A percentile compares a stretch with the other conserved stretches of the same genome.
These are phyloP conservation scores for Ganoderma resinaceum DNA, from an alignment of 1,284 basidiomycete species.

Conservation along the genomic window DNA sequence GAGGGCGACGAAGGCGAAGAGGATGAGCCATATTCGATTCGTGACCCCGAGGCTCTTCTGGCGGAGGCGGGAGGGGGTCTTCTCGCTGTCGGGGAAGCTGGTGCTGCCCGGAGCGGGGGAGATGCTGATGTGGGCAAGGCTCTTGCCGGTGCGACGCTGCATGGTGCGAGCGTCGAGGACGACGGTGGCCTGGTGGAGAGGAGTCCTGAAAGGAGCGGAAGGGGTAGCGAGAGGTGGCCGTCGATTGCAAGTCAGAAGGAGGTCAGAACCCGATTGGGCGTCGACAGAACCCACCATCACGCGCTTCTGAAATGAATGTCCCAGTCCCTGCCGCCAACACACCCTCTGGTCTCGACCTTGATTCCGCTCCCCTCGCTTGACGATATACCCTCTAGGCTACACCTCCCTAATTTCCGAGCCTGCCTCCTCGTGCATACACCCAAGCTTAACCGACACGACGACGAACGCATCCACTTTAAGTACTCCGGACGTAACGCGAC, in stretches of 20 bases:
- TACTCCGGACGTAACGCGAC: conserved; percentile 28
- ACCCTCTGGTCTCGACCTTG: background rate
- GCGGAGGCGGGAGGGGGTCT: conserved; percentile 54
- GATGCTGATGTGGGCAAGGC: conserved; percentile 60
- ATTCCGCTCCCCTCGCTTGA: conserved; percentile 1
- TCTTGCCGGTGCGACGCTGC: conserved; percentile 63
- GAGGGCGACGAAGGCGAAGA: conserved; percentile 64
- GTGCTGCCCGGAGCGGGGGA: conserved; percentile 50
- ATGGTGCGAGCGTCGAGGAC: conserved; percentile 42
- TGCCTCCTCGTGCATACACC: background rate
- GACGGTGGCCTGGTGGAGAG: conserved; percentile 17
- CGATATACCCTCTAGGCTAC: conserved; percentile 29
- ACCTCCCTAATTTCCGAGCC: conserved; percentile 22
- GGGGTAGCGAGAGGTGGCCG: conserved; percentile 15
- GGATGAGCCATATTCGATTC: conserved; percentile 76
- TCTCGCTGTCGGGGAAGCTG: conserved; percentile 53
- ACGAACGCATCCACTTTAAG: conserved; percentile 12
- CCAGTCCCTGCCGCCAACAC: background rate
- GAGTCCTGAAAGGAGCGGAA: conserved; percentile 15
- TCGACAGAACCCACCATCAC: background rate
- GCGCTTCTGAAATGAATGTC: background rate
- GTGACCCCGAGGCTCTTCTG: conserved; percentile 67
- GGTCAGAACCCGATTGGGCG: background rate
- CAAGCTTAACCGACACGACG: background rate
- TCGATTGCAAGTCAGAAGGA: conserved; percentile 2